These are phyloP conservation scores for Kondoa subrosea DNA, from an alignment of 768 basidiomycete genomes.

Conservation along the genomic window DNA sequence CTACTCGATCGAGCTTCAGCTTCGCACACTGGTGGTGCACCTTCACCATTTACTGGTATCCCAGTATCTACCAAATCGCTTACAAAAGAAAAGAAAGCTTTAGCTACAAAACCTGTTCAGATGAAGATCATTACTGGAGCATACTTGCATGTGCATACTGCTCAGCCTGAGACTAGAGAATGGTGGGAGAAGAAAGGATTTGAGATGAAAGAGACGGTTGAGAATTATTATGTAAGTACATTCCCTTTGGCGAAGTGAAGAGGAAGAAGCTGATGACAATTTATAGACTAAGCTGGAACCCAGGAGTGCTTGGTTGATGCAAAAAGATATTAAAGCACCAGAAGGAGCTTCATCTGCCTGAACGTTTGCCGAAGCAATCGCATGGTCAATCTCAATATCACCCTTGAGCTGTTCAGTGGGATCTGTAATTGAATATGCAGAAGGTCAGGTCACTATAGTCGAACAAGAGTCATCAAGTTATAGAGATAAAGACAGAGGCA, in stretches of 20 bases:
- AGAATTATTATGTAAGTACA: conserved; percentile 47
- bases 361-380: too few relatives aligned
- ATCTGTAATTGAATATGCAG: too few relatives aligned
- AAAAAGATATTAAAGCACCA: neutral
- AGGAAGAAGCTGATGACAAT: neutral
- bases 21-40: neutral
- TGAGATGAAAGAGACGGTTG: conserved; percentile 43
- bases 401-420: too few relatives aligned
- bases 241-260: neutral
- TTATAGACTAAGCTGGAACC: conserved; percentile 6
- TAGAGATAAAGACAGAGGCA: too few relatives aligned
- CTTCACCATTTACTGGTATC: neutral
- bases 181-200: conserved; percentile 76
- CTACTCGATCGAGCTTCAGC: neutral
- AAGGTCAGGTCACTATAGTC: too few relatives aligned
- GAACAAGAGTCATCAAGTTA: too few relatives aligned
- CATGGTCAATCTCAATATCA: too few relatives aligned
- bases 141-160: conserved; percentile 39
- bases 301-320: neutral
- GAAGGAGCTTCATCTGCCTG: too few relatives aligned
- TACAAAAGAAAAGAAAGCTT: neutral
- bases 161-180: conserved; percentile 57
- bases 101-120: neutral
- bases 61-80: neutral
- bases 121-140: conserved; percentile 1